A percentile compares a stretch with the other conserved stretches of the same genome.
Conservation (phyloP, 2,329 filamentous ascomycete species). For the Didymosphaeria variabile region DNA sequence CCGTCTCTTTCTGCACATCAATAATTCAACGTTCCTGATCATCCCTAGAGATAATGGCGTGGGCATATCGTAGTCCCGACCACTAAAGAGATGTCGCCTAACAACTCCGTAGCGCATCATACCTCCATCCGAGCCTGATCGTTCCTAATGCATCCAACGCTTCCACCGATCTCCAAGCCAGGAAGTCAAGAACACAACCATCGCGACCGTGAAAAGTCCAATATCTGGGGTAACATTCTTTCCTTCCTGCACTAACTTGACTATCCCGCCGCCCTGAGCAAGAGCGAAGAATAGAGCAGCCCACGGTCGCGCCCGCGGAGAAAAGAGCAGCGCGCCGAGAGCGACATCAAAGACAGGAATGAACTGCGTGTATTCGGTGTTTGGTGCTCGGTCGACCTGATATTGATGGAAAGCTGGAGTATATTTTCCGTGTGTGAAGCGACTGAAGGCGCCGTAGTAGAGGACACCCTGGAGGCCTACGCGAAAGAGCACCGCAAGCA, state of each 20-base stretch:
- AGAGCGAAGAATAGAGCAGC: constrained; percentile 2
- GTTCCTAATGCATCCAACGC: neutral
- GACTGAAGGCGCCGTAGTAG: constrained; percentile 10
- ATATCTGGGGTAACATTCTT: constrained; percentile 1
- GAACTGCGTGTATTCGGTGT: constrained; percentile 3
- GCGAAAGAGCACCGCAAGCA: constrained; percentile 1
- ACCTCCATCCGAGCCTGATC: neutral
- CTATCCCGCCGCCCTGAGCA: constrained; percentile 4
- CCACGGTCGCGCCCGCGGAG: neutral
- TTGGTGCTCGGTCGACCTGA: constrained; percentile 10
- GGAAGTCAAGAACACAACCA: neutral
- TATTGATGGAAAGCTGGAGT: constrained; percentile 8
- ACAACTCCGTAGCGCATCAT: no score
- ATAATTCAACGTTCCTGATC: neutral
- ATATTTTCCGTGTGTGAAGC: constrained; percentile 12
- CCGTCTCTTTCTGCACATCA: neutral
- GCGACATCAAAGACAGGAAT: constrained; percentile 7
- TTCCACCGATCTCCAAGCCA: constrained; percentile 4
- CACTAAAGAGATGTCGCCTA: no score
- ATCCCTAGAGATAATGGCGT: neutral
- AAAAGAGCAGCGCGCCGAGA: constrained; percentile 4
- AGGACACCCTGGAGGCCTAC: constrained; percentile 4
- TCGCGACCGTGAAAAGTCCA: neutral
- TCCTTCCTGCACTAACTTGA: constrained; percentile 4
- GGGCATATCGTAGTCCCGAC: no score